Evolutionary conservation across 306 rosid genomes (phyloP).

Genomic region (Inga leiocalycina): DNA sequence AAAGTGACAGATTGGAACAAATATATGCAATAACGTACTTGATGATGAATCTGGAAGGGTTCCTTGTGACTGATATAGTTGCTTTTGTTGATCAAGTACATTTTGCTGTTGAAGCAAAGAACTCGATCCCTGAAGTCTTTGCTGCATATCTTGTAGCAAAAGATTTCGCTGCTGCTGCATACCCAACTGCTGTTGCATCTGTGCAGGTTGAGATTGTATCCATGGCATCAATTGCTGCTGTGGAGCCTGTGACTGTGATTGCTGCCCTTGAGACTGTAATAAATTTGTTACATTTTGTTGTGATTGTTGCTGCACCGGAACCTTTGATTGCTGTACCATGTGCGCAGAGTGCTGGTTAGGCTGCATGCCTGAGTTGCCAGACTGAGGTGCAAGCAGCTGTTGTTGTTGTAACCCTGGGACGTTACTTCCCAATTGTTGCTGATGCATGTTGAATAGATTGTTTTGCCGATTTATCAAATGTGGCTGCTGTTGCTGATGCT

Average conservation of each 20-base stretch:
- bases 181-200: conserved; percentile 75
- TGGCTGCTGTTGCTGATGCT: conserved; percentile 61
- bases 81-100: conserved; percentile 80
- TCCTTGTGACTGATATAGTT: conserved; percentile 76
- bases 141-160: conserved; percentile 76
- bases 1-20: conserved; percentile 27
- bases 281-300: conserved; percentile 62
- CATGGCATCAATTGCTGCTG: conserved; percentile 79
- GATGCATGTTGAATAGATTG: conserved; percentile 72
- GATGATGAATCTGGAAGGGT: conserved; percentile 78
- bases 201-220: conserved; percentile 75
- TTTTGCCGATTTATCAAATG: conserved; percentile 76
- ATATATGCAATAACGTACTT: conserved; percentile 51
- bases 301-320: conserved; percentile 64
- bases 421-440: conserved; percentile 75
- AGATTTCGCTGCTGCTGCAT: conserved; percentile 75
- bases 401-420: conserved; percentile 74
- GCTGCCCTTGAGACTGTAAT: conserved; percentile 71
- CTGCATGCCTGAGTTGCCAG: conserved; percentile 78
- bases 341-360: conserved; percentile 70
- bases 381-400: conserved; percentile 60
- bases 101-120: conserved; percentile 75
- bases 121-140: conserved; percentile 72
- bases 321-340: conserved; percentile 74
- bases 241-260: conserved; percentile 63